Evolutionary conservation across 495 filamentous ascomycete species (phyloP), one percentile per base, ranked within the genome.

Genomic region (Patellaria atrata): DNA sequence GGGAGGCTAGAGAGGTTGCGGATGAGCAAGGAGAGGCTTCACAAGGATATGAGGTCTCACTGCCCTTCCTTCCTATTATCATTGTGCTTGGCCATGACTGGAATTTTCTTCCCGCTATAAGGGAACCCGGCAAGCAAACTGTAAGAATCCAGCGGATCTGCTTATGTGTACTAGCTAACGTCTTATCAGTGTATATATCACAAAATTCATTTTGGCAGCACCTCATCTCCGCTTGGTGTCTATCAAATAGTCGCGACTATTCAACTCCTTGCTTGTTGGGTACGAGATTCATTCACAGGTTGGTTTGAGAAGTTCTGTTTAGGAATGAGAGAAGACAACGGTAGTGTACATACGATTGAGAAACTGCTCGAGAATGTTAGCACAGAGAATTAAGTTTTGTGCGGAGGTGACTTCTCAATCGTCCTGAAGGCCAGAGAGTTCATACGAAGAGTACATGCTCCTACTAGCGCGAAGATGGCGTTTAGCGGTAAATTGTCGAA

Each of bases 11-110:
- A 30, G 27, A 30, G n/a, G 5, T 30, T 4, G 16, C 7, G 9
- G 7, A 5, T 13, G 8, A 7, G 5, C 11, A 4, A 7, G 30
- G 13, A 5, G 30, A 14, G 16, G 16, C n/a, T 5, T 5, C 5
- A 5, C 5, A 12, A 5, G 27, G 17, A 30, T n/a, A n/a, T n/a
- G n/a, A n/a, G n/a, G n/a, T n/a, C n/a, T n/a, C n/a, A 30, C 16
- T 20, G 15, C 30, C 30, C 4, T 33, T 33, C 16, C 16, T 33
- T 4, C 30, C 30, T 20, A 5, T 33, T 4, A 18, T 33, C 5
- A 18, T 33, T 12, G 30, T 33, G 30, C 30, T 20, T 10, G 30
- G 30, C n/a, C 30, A 33, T 33, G 4, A 15, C 4, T 33, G 30
- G 30, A 33, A 18, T 16, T 33, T 33, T 33, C 30, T 33, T 5